These are phyloP conservation scores for Plenodomus lindquistii DNA, from an alignment of 2,329 filamentous ascomycete genomes.

Conservation along the genomic window DNA sequence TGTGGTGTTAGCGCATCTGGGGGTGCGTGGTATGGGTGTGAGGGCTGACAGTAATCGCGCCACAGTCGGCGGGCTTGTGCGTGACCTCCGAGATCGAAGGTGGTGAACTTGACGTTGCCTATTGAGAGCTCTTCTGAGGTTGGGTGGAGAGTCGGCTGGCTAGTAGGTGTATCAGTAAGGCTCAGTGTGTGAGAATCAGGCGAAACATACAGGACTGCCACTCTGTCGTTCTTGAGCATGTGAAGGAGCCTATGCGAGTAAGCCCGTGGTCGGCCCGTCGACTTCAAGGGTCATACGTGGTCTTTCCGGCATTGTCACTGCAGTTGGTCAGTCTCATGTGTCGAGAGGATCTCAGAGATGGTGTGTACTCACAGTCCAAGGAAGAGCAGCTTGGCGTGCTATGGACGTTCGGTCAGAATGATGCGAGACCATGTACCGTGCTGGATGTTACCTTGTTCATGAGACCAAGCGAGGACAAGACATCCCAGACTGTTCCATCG, in stretches of 20 bases:
- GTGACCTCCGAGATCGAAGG: constrained; percentile 69
- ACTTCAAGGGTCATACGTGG: constrained; percentile 59
- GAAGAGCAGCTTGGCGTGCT: constrained; percentile 71
- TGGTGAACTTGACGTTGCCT: constrained; percentile 77
- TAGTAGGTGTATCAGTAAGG: constrained; percentile 9
- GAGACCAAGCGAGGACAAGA: constrained; percentile 82
- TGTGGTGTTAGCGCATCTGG: constrained; percentile 6
- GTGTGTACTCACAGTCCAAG: constrained; percentile 64
- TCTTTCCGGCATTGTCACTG: constrained; percentile 94
- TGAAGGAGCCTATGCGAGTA: constrained; percentile 64
- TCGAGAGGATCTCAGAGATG: background rate
- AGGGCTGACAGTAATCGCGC: constrained; percentile 43
- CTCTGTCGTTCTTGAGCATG: constrained; percentile 90
- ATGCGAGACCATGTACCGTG: background rate
- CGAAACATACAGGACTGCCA: constrained; percentile 76
- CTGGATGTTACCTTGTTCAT: constrained; percentile 68
- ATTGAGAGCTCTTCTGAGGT: constrained; percentile 66
- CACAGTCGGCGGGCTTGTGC: constrained; percentile 47
- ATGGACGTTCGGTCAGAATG: constrained; percentile 10
- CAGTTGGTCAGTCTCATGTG: constrained; percentile 60
- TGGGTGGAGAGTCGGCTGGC: constrained; percentile 48
- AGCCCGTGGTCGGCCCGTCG: constrained; percentile 7
- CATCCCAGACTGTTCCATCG: constrained; percentile 72
- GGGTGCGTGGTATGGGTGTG: background rate
- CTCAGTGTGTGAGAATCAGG: background rate